These are phyloP conservation scores for Tribonema minus DNA, from an alignment of 108 stramenopile genomes.

Conservation along the genomic window DNA sequence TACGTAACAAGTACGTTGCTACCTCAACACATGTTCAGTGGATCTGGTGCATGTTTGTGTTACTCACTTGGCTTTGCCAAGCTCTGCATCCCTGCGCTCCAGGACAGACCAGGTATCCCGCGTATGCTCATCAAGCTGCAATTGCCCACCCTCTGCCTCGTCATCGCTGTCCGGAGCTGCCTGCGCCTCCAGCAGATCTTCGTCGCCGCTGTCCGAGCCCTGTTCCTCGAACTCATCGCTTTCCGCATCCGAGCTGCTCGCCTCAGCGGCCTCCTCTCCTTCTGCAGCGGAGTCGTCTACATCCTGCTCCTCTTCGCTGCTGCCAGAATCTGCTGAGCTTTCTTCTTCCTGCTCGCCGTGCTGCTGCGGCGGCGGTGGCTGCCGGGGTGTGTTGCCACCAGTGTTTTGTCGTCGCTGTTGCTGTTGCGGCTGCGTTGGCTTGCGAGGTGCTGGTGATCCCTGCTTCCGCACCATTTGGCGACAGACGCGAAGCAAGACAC, in stretches of 20 bases:
- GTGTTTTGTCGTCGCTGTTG: no score
- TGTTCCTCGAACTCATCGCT: conserved; percentile 53
- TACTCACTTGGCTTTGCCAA: not conserved
- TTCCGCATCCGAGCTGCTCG: conserved; percentile 20
- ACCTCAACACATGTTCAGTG: not conserved
- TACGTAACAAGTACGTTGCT: not conserved
- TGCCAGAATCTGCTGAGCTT: conserved; percentile 63
- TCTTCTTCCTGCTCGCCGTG: conserved; percentile 73
- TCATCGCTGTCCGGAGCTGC: no score
- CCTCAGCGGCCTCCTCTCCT: conserved; percentile 2
- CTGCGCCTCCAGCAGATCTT: conserved; percentile 40
- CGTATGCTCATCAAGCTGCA: not conserved
- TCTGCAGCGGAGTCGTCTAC: conserved; percentile 29
- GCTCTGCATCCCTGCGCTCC: not conserved
- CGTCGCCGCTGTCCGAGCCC: conserved; percentile 35
- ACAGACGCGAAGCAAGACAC: no score
- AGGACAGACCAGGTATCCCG: not conserved
- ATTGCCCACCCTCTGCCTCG: conserved; percentile 15
- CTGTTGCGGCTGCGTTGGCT: no score
- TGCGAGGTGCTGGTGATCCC: no score
- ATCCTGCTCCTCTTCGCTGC: conserved; percentile 51
- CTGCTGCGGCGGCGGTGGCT: no score
- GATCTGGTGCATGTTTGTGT: not conserved
- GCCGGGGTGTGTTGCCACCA: no score
- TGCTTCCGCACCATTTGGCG: no score